A percentile compares a stretch with the other conserved stretches of the same genome.
Evolutionary conservation across 179 eudicot species (phyloP).

Genomic region (Beta corolliflora): DNA sequence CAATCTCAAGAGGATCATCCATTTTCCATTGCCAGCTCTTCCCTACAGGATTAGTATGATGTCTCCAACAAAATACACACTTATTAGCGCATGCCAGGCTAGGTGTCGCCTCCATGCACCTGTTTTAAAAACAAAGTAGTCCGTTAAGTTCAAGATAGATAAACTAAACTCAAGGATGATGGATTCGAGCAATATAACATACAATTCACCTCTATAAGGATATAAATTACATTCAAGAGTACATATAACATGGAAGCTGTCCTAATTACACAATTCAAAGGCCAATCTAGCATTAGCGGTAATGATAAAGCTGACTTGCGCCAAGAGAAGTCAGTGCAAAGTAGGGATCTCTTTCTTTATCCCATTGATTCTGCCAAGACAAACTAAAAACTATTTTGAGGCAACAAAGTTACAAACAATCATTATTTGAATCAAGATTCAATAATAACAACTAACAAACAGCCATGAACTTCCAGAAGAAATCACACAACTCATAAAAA

Average conservation of each 20-base stretch:
- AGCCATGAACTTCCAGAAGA: neutral
- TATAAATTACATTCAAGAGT: neutral
- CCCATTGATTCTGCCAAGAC: neutral
- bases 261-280: neutral
- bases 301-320: neutral
- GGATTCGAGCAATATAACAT: no score
- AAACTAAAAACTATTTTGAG: neutral
- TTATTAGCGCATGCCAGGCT: constrained; percentile 98
- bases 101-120: constrained; percentile 99
- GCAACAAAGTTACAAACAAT: neutral
- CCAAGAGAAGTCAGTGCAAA: neutral
- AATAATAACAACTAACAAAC: neutral
- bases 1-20: constrained; percentile 92
- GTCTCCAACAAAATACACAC: constrained; percentile 99
- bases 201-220: neutral
- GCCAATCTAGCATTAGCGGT: neutral
- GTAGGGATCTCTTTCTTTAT: neutral
- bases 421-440: neutral
- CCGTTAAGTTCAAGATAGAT: neutral
- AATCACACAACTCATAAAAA: neutral
- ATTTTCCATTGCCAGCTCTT: constrained; percentile 98
- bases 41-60: constrained; percentile 97
- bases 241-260: neutral
- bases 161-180: neutral
- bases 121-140: constrained; percentile 26